Percentiles rank a stretch among this genome's conserved stretches.
These are phyloP conservation scores for Phytophthora ramorum DNA, from an alignment of 352 stramenopile genomes.

Conservation along the genomic window DNA sequence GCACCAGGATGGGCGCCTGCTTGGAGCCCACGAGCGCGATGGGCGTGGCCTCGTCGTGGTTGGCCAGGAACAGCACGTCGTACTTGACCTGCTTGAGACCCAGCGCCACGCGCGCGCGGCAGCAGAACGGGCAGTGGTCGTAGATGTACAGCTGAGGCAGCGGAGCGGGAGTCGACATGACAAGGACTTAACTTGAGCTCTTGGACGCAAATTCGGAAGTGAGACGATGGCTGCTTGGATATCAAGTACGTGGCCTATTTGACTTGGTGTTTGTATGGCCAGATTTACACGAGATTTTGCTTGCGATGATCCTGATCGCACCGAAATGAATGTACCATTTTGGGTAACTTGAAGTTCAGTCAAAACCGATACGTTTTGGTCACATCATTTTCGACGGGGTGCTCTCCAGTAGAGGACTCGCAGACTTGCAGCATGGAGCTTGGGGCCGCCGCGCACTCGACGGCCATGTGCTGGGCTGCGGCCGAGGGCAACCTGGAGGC, in stretches of 20 bases:
- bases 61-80: slow-evolving; percentile 51
- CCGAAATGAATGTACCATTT: not conserved
- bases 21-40: slow-evolving; percentile 55
- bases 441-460: slow-evolving; percentile 46
- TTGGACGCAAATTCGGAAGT: slow-evolving; percentile 18
- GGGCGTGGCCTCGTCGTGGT: slow-evolving; percentile 61
- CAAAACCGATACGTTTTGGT: not conserved
- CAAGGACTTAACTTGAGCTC: not conserved
- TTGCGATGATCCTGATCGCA: not conserved
- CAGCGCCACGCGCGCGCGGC: slow-evolving; percentile 57
- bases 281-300: slow-evolving; percentile 1
- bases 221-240: not conserved
- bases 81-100: slow-evolving; percentile 54
- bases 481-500: slow-evolving; percentile 66
- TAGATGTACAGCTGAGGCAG: slow-evolving; percentile 57
- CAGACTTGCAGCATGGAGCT: slow-evolving; percentile 17
- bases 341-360: slow-evolving; percentile 1
- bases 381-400: not conserved
- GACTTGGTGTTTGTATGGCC: slow-evolving; percentile 2
- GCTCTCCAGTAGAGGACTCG: not conserved
- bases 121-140: slow-evolving; percentile 65
- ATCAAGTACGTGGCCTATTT: not conserved
- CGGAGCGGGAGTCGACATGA: not conserved
- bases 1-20: slow-evolving; percentile 56
- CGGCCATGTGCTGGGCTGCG: slow-evolving; percentile 82